Base-by-base conservation (phyloP, 129 eudicot species). In the Flaveria trinervia region DNA sequence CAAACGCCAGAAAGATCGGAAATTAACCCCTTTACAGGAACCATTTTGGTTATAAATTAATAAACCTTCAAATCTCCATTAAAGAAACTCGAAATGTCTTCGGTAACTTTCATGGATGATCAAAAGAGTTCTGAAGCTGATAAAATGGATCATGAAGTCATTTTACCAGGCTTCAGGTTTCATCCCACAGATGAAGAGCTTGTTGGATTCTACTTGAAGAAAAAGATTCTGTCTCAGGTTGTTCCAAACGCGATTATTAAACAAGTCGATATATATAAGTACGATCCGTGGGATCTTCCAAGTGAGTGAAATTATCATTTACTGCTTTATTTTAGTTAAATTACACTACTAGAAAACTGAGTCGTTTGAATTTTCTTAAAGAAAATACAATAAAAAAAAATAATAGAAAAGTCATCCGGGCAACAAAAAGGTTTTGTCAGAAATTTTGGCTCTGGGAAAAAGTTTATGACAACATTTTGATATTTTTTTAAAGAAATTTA, bases 241-340 rank as follows among this genome's bases (percentile, higher is more conserved):
- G 85, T 93, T 73, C 87, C 92, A 26, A 88, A 90, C 70, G 96
- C 88, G 85, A 81, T 90, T 68, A 93, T 93, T 30, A 86, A 90
- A 84, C 96, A 93, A 85, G 91, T 90, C 20, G 96, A 93, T 46
- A 88, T 93, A 43, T 93, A 93, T 79, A 93, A 90, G 72, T 88
- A 84, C 26, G 96, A 93, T 73, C 98, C 98, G 9, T 90, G 96
- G 96, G 98, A 93, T 78, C 98, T 93, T 82, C 98, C 96, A 81
- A 93, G 96, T 93, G 85, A 88, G 96, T 69, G 13, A 33, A 33
- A 16, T 5, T 0, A 41, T 45, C 5, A 45, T 17, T 6, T 0
- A 49, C 54, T 14, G 13, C 16, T 49, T 11, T 26, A 26, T 1
- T 2, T 36, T 36, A 36, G 7, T 5, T 36, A 0, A 5, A 36